phyloP scores from a whole-genome alignment of 225 moss, liverwort and hornwort species.

The Sphagnum tenellum region DNA sequence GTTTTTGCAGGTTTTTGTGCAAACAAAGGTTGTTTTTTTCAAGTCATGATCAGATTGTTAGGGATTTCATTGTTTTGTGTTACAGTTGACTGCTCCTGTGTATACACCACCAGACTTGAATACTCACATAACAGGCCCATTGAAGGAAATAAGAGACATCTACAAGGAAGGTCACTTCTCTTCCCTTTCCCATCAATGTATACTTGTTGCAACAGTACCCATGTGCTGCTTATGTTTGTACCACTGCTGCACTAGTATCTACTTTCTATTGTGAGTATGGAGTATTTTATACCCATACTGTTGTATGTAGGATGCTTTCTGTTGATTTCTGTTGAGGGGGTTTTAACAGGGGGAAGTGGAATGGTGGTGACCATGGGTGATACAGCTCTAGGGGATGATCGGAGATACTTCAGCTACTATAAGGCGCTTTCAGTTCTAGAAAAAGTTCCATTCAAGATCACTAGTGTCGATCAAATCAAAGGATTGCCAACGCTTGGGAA shows the following conservation, averaged over 20 bases:
- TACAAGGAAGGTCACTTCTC: constrained; percentile 65
- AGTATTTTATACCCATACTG: too few species aligned
- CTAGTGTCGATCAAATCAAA: constrained; percentile 69
- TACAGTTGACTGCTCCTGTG: neutral
- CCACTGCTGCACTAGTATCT: too few species aligned
- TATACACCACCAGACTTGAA: constrained; percentile 80
- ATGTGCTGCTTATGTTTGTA: neutral
- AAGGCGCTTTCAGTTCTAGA: constrained; percentile 84
- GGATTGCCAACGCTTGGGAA: constrained; percentile 75
- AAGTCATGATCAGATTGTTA: too few species aligned
- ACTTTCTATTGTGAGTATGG: too few species aligned
- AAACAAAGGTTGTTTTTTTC: too few species aligned
- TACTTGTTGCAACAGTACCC: neutral
- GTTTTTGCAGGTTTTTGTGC: too few species aligned
- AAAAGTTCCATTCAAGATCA: constrained; percentile 80
- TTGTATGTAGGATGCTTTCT: too few species aligned
- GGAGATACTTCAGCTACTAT: constrained; percentile 75
- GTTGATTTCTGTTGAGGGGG: too few species aligned
- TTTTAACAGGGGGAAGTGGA: too few species aligned
- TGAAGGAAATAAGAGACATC: constrained; percentile 61
- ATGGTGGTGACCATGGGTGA: neutral
- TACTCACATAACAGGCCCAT: constrained; percentile 70
- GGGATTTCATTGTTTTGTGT: too few species aligned
- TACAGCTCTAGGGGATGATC: constrained; percentile 74
- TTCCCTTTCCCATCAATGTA: neutral